These are phyloP conservation scores for Coccomyxa subellipsoidea DNA, from an alignment of 163 green algal species.

Conservation along the genomic window DNA sequence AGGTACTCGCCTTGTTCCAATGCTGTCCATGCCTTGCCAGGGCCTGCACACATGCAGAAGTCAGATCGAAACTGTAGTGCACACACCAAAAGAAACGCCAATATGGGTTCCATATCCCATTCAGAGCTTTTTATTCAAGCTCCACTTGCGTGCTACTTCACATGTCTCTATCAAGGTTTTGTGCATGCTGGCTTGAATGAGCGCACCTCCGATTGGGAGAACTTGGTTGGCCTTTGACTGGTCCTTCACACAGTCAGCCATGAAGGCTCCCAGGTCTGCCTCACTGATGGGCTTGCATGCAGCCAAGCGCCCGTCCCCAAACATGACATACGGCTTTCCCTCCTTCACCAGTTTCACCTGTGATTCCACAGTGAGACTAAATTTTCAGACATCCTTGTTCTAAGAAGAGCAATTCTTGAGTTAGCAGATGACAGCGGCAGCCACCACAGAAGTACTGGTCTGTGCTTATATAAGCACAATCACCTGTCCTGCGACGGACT, in stretches of 20 bases:
- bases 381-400: too few relatives aligned
- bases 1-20: conserved; percentile 91
- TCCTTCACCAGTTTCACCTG: conserved; percentile 90
- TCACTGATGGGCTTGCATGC: conserved; percentile 98
- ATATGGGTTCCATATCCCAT: too few relatives aligned
- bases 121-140: too few relatives aligned
- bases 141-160: too few relatives aligned
- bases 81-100: too few relatives aligned
- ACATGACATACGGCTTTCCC: conserved; percentile 97
- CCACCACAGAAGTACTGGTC: not conserved
- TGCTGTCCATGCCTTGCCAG: conserved; percentile 75
- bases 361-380: not conserved
- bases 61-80: too few relatives aligned
- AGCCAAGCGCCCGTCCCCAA: conserved; percentile 92
- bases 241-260: conserved; percentile 79
- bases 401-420: too few relatives aligned
- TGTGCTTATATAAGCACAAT: not conserved
- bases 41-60: conserved; percentile 30
- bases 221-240: conserved; percentile 78
- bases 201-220: conserved; percentile 88
- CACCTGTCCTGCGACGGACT: conserved; percentile 90
- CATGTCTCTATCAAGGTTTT: too few relatives aligned
- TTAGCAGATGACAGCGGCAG: too few relatives aligned
- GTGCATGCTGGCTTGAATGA: not conserved
- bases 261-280: conserved; percentile 86